Evolutionary conservation across 305 asterid genomes (phyloP), one percentile per base, ranked within the genome.

Genomic region (Solanum hybrid): DNA sequence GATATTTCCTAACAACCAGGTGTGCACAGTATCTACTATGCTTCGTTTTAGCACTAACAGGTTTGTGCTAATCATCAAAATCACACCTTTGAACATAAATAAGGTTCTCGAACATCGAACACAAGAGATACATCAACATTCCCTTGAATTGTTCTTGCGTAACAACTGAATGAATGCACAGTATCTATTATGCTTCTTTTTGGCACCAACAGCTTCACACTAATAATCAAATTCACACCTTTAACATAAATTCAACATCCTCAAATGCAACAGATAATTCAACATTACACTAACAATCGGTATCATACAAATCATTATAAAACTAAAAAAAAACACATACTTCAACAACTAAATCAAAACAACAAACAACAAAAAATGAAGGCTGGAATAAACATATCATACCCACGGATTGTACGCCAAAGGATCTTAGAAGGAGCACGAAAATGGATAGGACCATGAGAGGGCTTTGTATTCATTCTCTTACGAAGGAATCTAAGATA

Each of bases 401-500:
- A 96, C 98, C 99, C 99, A 78, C 99, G 97, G 88, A 97, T 96
- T 7, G 99, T 97, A 78, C 99, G 95, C 99, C 99, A 97, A 8
- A 97, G 97, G 80, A 96, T 97, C 93, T 97, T 97, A 4, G 99
- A 95, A 1, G 99, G 99, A 12, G 99, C 99, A n/a, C 99, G 97
- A 94, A 96, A 96, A 82, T 97, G 99, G 72, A 97, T 97, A 34
- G 99, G 99, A 0, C 99, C 99, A 80, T 96, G 99, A 37, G 99
- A 97, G 1, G 99, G 99, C 90, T 97, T 97, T 22, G 99, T 97
- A 91, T 97, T 97, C 99, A 96, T 97, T 88, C 99, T 90, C 95
- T 97, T 96, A 16, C 98, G 94, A 35, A 96, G 96, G 16, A 97
- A 97, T 22, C 99, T 91, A 86, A 92, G 90, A 79, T 95, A 97